phyloP scores from a whole-genome alignment of 345 rosid species.

The Lepidium africanum region DNA sequence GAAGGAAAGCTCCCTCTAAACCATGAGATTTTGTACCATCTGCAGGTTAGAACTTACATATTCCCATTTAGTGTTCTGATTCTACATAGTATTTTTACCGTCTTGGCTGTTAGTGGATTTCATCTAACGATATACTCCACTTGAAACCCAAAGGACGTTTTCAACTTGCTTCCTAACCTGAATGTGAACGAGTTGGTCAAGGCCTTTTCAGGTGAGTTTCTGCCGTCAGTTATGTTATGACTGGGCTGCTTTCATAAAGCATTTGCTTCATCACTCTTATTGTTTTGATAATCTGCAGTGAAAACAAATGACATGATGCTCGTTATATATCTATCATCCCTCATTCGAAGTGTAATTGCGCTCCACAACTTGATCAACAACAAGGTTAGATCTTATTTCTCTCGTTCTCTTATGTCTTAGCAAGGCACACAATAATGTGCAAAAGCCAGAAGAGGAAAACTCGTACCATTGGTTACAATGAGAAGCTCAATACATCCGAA shows the following conservation, averaged over 20 bases:
- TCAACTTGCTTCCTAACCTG: constrained; percentile 85
- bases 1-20: constrained; percentile 84
- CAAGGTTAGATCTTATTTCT: constrained; percentile 45
- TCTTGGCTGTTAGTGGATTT: background rate
- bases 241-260: background rate
- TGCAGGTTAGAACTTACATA: constrained; percentile 45
- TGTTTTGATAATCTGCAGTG: constrained; percentile 36
- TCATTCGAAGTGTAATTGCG: constrained; percentile 76
- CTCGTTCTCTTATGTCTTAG: background rate
- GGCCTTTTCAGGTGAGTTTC: constrained; percentile 66
- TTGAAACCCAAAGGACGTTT: constrained; percentile 53
- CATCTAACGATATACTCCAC: background rate
- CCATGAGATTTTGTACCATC: constrained; percentile 77
- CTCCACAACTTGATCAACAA: constrained; percentile 93
- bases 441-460: background rate
- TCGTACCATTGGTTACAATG: no score
- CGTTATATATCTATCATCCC: constrained; percentile 74
- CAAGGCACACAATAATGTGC: background rate
- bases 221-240: background rate
- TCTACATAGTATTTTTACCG: background rate
- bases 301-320: constrained; percentile 93
- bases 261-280: constrained; percentile 3
- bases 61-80: background rate
- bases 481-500: no score
- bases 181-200: constrained; percentile 66